Evolutionary conservation across 2,329 filamentous ascomycete genomes (phyloP), one percentile per base, ranked within the genome.

Genomic region (Apiospora koreana): DNA sequence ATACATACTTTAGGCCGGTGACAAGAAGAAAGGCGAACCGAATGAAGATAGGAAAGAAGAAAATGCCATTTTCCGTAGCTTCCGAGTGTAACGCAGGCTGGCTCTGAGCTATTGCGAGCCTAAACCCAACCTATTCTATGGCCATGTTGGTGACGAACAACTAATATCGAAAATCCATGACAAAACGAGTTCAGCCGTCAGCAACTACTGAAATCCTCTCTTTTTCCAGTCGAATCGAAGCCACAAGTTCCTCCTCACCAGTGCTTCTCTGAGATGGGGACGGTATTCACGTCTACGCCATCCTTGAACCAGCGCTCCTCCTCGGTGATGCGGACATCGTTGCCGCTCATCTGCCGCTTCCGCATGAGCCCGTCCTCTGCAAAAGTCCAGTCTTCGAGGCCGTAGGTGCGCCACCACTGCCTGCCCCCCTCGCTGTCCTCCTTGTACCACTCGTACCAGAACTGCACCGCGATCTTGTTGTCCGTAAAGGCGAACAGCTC

Each of bases 391-490:
- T 94, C 91, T 77, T 94, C 92, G 14, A 97, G 86, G 0, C 94
- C 94, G 77, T 97, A 97, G 62, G 92, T 94, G n/a, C 93, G 86
- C 86, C 92, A 95, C 94, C 94, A 97, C 79, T 93, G 90, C 54
- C 54, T 31, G 25, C 50, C 50, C 14, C 16, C 50, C 25, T 8
- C 25, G 46, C 92, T 91, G 1, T 85, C 75, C 9, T 82, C 81
- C 76, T 95, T 93, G 73, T 90, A 87, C 81, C 90, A 95, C 80
- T 97, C 92, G 76, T 95, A 97, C 94, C 94, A 97, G 79, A 96
- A 97, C 78, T 97, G 93, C 28, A 97, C 94, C 0, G 94, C 94
- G 73, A 86, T 87, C 78, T 85, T 92, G 80, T 95, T 85, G 46
- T 91, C 90, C 0, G 83, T 86, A 76, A 94, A 96, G 1, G 93